Conservation (phyloP, 2,329 filamentous ascomycete genomes). For the Alternaria gansuensis region DNA sequence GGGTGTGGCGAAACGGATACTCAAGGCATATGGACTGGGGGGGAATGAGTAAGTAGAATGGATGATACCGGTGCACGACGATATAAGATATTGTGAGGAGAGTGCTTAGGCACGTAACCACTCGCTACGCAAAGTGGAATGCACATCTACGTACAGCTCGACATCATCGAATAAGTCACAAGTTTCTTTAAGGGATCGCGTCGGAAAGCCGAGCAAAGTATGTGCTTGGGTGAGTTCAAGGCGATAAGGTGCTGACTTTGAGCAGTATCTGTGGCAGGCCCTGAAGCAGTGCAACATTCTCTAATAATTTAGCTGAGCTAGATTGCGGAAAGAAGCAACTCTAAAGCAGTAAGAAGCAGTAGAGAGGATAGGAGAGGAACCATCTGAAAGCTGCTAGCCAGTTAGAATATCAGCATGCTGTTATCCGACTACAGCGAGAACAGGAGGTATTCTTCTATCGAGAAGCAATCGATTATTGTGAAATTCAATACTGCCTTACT, state of each 20-base stretch:
- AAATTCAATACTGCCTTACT: background rate
- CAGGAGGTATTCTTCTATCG: background rate
- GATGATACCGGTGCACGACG: background rate
- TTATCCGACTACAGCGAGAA: background rate
- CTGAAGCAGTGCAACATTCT: constrained; percentile 11
- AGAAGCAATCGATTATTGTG: background rate
- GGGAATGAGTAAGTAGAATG: background rate
- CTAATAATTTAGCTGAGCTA: background rate
- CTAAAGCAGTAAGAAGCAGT: background rate
- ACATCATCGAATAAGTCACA: background rate
- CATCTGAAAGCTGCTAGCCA: background rate
- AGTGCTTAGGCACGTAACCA: background rate
- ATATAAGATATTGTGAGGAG: background rate
- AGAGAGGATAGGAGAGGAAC: background rate
- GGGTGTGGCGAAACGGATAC: constrained; percentile 10
- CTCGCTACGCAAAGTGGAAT: background rate
- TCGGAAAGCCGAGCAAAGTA: constrained; percentile 11
- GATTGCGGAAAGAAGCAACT: background rate
- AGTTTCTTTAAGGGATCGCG: constrained; percentile 1
- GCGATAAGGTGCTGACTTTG: background rate
- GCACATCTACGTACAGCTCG: constrained; percentile 1
- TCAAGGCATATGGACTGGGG: constrained; percentile 6
- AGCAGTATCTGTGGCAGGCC: constrained; percentile 12
- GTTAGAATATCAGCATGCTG: background rate
- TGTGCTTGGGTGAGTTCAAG: background rate